Evolutionary conservation across 2,329 filamentous ascomycete genomes (phyloP), one percentile per base, ranked within the genome.

Genomic region (Hymenoscyphus fructigenus): DNA sequence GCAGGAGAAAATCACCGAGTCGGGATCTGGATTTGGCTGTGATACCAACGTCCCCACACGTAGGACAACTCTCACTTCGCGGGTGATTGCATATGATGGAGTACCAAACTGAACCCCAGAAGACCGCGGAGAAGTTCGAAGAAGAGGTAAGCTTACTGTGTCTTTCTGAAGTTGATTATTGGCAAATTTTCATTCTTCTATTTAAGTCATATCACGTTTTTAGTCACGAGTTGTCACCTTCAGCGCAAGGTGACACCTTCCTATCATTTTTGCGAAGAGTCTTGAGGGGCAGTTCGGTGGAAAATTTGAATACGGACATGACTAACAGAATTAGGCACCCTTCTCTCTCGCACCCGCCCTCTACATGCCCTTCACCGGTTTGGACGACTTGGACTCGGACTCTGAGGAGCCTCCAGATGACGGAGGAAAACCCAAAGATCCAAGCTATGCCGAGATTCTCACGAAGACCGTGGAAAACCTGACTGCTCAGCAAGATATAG

Each of bases 331-430:
- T 10, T 26, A 62, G 34, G n/a, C 14, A 38, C 50, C 60, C 23
- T 64, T 66, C 55, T 61, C 61, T 15, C 55, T 66, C 5, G 56
- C 61, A 23, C 57, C 67, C 17, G 68, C 70, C 14, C 72, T 74
- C 64, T 74, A 74, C 60, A 59, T 63, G n/a, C 69, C 71, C 4
- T 74, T 73, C 64, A 38, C 57, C 0, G 67, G 70, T 26, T 63
- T 71, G 32, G 20, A 36, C 10, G 62, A 44, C 20, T 47, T n/a
- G 5, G 32, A 34, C 47, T 47, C 41, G 64, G 26, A 17, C 50
- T 10, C 15, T 29, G 14, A 50, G 55, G 2, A 59, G 68, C 17
- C 56, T 63, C 3, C 38, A 65, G 5, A 59, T 23, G 12, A 59
- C 61, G 15, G 58, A 69, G 29, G 69, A 69, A 36, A 55, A 72